phyloP scores from a whole-genome alignment of 257 asterid genomes.

The Lycium barbarum region DNA sequence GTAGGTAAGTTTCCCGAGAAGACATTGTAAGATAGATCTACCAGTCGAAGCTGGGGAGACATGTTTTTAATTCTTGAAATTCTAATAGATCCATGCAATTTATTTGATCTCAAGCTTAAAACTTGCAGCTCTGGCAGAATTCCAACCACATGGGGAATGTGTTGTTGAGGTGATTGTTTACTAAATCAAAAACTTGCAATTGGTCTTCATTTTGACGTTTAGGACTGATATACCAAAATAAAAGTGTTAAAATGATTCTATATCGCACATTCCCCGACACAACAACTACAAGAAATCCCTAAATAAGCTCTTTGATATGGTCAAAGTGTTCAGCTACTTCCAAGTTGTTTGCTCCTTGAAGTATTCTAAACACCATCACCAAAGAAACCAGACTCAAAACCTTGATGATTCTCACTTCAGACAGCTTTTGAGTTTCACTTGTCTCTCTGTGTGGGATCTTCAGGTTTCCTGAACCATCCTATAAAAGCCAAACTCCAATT shows the following conservation, averaged over 20 bases:
- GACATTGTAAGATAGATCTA: background rate
- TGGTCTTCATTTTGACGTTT: background rate
- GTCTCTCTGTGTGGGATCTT: background rate
- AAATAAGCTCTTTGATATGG: conserved; percentile 17
- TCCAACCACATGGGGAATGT: conserved; percentile 7
- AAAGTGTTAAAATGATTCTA: background rate
- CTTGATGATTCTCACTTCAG: conserved; percentile 9
- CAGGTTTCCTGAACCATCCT: conserved; percentile 13
- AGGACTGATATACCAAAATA: background rate
- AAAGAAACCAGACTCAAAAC: background rate
- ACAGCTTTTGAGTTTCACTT: background rate
- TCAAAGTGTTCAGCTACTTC: conserved; percentile 27
- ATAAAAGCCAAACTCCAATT: conserved; percentile 60
- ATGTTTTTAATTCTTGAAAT: background rate
- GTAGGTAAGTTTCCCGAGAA: background rate
- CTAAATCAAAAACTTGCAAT: conserved; percentile 1
- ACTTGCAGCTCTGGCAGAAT: background rate
- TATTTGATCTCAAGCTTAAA: conserved; percentile 1
- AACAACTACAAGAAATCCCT: conserved; percentile 12
- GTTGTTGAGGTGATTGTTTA: background rate
- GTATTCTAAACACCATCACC: background rate
- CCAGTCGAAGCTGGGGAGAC: background rate
- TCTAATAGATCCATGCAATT: background rate
- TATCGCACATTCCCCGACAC: background rate
- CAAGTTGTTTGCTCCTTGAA: background rate